These are phyloP conservation scores for Halenospora varia DNA, from an alignment of 495 filamentous ascomycete genomes.

Conservation along the genomic window DNA sequence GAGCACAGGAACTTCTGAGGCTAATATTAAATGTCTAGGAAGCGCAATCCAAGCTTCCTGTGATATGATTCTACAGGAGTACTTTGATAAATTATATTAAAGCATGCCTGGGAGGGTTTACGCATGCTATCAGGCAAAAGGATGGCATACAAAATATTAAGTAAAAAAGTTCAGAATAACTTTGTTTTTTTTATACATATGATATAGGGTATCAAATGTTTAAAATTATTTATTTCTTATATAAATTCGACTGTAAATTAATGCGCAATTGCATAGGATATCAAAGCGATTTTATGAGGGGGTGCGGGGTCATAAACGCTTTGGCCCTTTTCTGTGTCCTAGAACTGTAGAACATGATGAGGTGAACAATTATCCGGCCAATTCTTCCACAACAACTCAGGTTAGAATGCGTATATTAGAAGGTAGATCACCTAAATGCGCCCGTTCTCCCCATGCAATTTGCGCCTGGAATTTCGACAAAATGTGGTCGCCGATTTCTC, in stretches of 20 bases:
- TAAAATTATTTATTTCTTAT: not conserved
- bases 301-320: not conserved
- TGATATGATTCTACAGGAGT: not conserved
- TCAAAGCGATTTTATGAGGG: not conserved
- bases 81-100: not conserved
- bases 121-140: not conserved
- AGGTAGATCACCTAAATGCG: no score
- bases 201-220: no score
- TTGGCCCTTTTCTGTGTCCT: no score
- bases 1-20: not conserved
- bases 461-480: no score
- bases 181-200: not conserved
- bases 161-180: not conserved
- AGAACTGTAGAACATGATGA: no score
- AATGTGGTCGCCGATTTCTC: no score
- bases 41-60: not conserved
- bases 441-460: no score
- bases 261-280: not conserved
- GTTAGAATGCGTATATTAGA: no score
- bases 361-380: no score
- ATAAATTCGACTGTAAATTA: not conserved
- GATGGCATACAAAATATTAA: slow-evolving; percentile 5
- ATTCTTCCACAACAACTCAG: no score
- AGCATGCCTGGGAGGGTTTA: not conserved
- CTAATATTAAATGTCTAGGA: not conserved